These are phyloP conservation scores for Scytalidium lignicola DNA, from an alignment of 2,329 filamentous ascomycete species.

Conservation along the genomic window DNA sequence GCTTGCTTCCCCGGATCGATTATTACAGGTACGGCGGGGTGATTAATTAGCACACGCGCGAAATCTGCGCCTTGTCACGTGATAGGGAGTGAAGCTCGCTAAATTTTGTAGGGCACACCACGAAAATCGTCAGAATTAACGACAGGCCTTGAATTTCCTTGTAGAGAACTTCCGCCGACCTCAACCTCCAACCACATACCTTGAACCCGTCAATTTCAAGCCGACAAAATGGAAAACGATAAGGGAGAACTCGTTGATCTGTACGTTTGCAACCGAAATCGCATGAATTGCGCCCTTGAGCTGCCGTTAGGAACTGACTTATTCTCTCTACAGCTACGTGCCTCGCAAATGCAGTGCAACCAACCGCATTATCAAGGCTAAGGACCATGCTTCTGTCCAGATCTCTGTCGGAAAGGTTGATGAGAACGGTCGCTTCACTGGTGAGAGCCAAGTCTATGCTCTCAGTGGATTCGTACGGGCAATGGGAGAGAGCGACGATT, in stretches of 20 bases:
- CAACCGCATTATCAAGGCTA: constrained; percentile 99
- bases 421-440: constrained; percentile 90
- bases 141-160: neutral
- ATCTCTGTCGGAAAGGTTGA: constrained; percentile 97
- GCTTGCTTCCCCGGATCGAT: neutral
- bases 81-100: constrained; percentile 2
- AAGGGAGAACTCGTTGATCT: constrained; percentile 99
- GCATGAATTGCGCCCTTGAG: constrained; percentile 9
- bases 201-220: constrained; percentile 23
- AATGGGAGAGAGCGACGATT: constrained; percentile 97
- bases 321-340: constrained; percentile 66
- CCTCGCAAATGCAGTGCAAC: constrained; percentile 98
- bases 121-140: neutral
- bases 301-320: constrained; percentile 6
- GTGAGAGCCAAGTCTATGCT: constrained; percentile 96
- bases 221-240: constrained; percentile 96
- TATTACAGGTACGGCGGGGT: too few relatives aligned
- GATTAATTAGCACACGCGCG: too few relatives aligned
- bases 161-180: constrained; percentile 19
- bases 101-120: constrained; percentile 1
- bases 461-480: constrained; percentile 96
- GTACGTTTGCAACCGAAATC: constrained; percentile 49
- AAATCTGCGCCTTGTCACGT: neutral
- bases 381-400: constrained; percentile 98
- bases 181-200: constrained; percentile 29